Evolutionary conservation across 2,329 filamentous ascomycete species (phyloP).

Genomic region (Escovopsis sp.): DNA sequence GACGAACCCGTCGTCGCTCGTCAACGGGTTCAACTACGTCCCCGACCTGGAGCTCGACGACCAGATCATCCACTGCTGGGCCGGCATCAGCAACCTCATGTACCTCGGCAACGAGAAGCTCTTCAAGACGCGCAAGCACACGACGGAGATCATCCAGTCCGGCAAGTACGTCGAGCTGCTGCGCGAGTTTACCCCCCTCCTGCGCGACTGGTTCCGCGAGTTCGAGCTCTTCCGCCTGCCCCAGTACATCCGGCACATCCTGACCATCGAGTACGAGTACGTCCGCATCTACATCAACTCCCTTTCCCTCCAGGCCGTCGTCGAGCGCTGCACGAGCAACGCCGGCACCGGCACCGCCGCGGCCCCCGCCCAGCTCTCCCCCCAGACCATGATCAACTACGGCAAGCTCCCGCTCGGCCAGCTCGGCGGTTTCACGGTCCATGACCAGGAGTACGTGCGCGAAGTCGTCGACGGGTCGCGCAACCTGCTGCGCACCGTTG

Average conservation of each 20-base stretch:
- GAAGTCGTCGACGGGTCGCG: conserved; percentile 67
- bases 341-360: conserved; percentile 31
- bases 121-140: conserved; percentile 76
- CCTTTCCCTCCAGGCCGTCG: conserved; percentile 81
- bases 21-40: conserved; percentile 48
- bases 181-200: conserved; percentile 63
- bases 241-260: conserved; percentile 53
- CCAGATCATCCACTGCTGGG: conserved; percentile 75
- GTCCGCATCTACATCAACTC: conserved; percentile 91
- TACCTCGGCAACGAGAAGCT: conserved; percentile 77
- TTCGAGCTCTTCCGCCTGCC: conserved; percentile 65
- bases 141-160: conserved; percentile 73
- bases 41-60: conserved; percentile 52
- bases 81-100: conserved; percentile 85
- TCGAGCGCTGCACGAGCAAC: conserved; percentile 78
- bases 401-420: conserved; percentile 48
- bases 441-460: conserved; percentile 57
- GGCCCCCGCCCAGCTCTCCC: conserved; percentile 30
- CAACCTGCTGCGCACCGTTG: conserved; percentile 61
- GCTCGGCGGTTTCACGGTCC: conserved; percentile 45
- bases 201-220: conserved; percentile 64
- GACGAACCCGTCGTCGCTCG: conserved; percentile 39
- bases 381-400: conserved; percentile 49
- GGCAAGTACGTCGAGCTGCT: conserved; percentile 72
- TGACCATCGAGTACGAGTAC: conserved; percentile 92